These are phyloP conservation scores for Leavenworthia alabamica DNA, from an alignment of 345 rosid genomes.

Conservation along the genomic window DNA sequence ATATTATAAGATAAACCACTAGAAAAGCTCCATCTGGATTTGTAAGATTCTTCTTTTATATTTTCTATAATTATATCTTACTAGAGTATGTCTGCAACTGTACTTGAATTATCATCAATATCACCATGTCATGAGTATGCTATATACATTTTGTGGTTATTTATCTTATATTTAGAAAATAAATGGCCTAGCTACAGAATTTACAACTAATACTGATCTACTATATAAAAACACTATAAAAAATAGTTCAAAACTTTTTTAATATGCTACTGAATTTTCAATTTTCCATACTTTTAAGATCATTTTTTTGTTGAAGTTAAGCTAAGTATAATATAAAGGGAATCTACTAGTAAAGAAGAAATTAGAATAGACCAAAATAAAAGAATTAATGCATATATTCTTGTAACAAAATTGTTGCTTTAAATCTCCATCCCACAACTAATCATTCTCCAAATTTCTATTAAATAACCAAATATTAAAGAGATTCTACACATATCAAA, in stretches of 20 bases:
- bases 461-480: no score
- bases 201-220: neutral
- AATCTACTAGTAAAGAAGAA: constrained; percentile 9
- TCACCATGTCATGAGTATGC: neutral
- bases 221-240: neutral
- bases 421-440: no score
- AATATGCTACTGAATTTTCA: neutral
- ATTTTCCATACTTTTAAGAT: neutral
- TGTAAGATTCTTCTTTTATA: constrained; percentile 9
- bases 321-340: neutral
- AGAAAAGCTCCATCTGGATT: constrained; percentile 15
- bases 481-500: no score
- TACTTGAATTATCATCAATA: constrained; percentile 20
- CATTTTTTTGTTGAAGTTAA: neutral
- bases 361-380: neutral
- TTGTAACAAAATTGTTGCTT: no score
- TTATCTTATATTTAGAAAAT: neutral
- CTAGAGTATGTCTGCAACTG: constrained; percentile 5
- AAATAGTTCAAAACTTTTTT: neutral
- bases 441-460: no score
- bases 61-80: neutral
- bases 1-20: constrained; percentile 17
- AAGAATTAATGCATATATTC: constrained; percentile 21
- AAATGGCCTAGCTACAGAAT: neutral
- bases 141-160: neutral